Base-by-base conservation (phyloP, 768 basidiomycete genomes). In the Agaricus bisporus region DNA sequence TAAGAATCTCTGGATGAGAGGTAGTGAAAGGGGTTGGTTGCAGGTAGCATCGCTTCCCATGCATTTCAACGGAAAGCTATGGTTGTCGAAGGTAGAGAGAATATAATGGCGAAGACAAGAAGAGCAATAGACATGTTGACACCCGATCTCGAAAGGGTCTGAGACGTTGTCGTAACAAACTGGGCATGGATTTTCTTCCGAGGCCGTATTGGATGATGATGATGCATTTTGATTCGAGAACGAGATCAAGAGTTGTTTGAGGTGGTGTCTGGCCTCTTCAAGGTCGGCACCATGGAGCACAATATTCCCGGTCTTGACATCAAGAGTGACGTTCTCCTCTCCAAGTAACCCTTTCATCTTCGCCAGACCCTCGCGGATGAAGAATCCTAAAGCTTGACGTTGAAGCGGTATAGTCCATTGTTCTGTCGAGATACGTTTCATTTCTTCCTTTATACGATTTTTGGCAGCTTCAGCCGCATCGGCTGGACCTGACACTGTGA, bases 31-130 rank as follows among this genome's bases (percentile, higher is more conserved):
- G n/a, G 68, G 73, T 14, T 66, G 61, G 5, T 72, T 67, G 59
- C 88, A 90, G 8, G 66, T 70, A 5, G 73, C 80, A 1, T 78
- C 78, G 56, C 81, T 67, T 1, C 83, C 87, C 42, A 87, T 75
- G 60, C 88, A 90, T 10, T 62, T 70, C 5, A 89, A 64, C 0
- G 87, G 87, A 66, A 88, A 87, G 1, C 57, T 64, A 56, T 70
- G 69, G 26, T 63, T 63, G 12, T 76, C 72, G 6, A 62, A 58
- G 1, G 76, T 75, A 9, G 73, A 73, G 14, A 64, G 60, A 37
- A 82, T 62, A 58, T 75, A 78, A 58, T 78, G 78, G 11, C 67
- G 70, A 18, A 81, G 55, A 56, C 81, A 83, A 14, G 64, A 66
- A 6, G 70, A 66, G 59, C 81, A 83, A 57, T 79, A 80, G 10